Base-by-base conservation (phyloP, 2,329 filamentous ascomycete species). In the Hortaea sp. region DNA sequence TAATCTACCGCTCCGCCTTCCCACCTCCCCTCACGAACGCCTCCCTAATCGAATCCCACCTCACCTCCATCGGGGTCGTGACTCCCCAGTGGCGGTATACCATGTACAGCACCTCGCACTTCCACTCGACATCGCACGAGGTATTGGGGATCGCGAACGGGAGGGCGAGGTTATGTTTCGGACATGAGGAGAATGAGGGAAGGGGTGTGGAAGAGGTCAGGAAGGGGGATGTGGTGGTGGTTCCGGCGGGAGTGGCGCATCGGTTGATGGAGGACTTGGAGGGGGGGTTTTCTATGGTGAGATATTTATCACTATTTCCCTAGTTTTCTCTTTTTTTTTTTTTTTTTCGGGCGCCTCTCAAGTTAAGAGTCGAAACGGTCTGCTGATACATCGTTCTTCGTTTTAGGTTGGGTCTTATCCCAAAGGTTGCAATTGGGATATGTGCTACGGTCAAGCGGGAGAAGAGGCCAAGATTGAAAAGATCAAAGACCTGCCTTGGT, bases 81-180 rank as follows among this genome's bases (percentile, higher is more conserved):
- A 58, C 57, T 1, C 80, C 82, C 0, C 77, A 82, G 57, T 85
- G 81, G 82, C 71, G 77, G 28, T 84, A 80, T 63, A 79, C 78
- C 11, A 85, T 85, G 81, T 85, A 82, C 62, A 63, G 61, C 32
- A 75, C 72, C 5, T 78, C 74, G 1, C 82, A 85, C 63, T 86
- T 82, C 61, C 82, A 86, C 65, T 78, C 71, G 55, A 84, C 74
- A 0, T 74, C 77, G 0, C 81, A 85, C 59, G 81, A 85, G 64
- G 74, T 85, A 2, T 72, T 87, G 2, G 76, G 72, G 53, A 71
- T 85, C 41, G 71, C 73, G 38, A 63, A 63, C 2, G 81, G 82
- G 0, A 69, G 66, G 27, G 82, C 83, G 0, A 70, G 65, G 32
- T 67, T 86, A 1, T 82, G 79, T 50, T 85, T 86, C 51, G 81